phyloP scores from a whole-genome alignment of 139 green algal genomes.

The Chlorella ohadii region DNA sequence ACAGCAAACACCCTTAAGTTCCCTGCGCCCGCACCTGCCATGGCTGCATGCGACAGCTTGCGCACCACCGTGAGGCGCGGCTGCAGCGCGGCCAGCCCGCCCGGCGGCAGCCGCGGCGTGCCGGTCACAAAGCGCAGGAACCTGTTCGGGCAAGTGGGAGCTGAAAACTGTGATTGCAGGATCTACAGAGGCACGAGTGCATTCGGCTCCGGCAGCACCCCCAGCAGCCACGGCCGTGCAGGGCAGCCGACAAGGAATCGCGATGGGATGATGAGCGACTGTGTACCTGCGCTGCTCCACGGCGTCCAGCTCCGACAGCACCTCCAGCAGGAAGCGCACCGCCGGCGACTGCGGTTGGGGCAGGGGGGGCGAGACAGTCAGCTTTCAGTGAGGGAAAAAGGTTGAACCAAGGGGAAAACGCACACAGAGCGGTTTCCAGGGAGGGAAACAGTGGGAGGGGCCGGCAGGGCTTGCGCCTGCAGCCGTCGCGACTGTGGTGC shows the following conservation, averaged over 20 bases:
- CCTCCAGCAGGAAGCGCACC: slow-evolving; percentile 81
- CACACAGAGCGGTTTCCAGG: too few species aligned
- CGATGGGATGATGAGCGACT: too few species aligned
- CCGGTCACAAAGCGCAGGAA: slow-evolving; percentile 99
- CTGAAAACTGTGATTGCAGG: too few species aligned
- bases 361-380: background rate
- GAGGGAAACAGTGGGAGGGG: too few species aligned
- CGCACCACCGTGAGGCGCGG: slow-evolving; percentile 97
- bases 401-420: too few species aligned
- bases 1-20: background rate
- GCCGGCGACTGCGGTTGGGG: slow-evolving; percentile 22
- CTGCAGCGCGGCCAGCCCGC: slow-evolving; percentile 89
- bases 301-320: slow-evolving; percentile 87
- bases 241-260: too few species aligned
- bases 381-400: too few species aligned
- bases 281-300: slow-evolving; percentile 79
- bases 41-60: slow-evolving; percentile 73
- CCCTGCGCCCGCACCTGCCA: background rate
- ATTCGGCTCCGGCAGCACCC: too few species aligned
- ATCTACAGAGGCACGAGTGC: too few species aligned
- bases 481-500: too few species aligned
- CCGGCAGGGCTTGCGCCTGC: too few species aligned
- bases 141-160: slow-evolving; percentile 3
- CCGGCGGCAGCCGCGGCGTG: slow-evolving; percentile 91
- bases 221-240: too few species aligned